Conservation (phyloP, 306 rosid species). For the Cyclanthera cordifolia region DNA sequence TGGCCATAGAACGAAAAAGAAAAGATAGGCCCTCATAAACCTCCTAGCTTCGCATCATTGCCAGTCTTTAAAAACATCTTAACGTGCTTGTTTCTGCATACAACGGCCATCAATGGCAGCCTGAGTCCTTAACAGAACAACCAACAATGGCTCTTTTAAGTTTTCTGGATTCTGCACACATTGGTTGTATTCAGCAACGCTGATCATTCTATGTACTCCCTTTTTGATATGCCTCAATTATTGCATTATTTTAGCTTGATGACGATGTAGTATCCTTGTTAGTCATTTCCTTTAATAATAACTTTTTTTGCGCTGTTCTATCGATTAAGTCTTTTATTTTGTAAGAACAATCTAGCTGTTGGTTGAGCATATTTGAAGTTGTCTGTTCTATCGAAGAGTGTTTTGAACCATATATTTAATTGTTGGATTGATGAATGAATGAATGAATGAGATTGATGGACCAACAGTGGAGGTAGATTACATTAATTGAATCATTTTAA, state of each 20-base stretch:
- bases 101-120: not conserved
- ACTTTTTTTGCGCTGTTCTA: not conserved
- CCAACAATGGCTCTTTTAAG: not conserved
- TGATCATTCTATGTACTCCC: not conserved
- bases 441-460: too few relatives aligned
- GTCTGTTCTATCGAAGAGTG: too few relatives aligned
- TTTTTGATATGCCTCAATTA: not conserved
- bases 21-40: conserved; percentile 55
- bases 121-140: not conserved
- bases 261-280: not conserved
- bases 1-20: conserved; percentile 40
- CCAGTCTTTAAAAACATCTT: not conserved
- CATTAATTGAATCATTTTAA: too few relatives aligned
- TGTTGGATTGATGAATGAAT: too few relatives aligned
- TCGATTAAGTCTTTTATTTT: too few relatives aligned
- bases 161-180: not conserved
- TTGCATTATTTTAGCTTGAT: not conserved
- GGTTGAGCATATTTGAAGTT: too few relatives aligned
- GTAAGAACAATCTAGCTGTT: too few relatives aligned
- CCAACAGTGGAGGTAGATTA: too few relatives aligned
- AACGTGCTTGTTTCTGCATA: not conserved
- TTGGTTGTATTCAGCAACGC: not conserved
- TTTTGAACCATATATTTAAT: too few relatives aligned
- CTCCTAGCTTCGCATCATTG: conserved; percentile 16
- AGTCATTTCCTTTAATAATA: not conserved